A percentile compares a stretch with the other conserved stretches of the same genome.
Conservation (phyloP, 164 flowering plant genomes). For the grape (Vitis vinifera) region DNA sequence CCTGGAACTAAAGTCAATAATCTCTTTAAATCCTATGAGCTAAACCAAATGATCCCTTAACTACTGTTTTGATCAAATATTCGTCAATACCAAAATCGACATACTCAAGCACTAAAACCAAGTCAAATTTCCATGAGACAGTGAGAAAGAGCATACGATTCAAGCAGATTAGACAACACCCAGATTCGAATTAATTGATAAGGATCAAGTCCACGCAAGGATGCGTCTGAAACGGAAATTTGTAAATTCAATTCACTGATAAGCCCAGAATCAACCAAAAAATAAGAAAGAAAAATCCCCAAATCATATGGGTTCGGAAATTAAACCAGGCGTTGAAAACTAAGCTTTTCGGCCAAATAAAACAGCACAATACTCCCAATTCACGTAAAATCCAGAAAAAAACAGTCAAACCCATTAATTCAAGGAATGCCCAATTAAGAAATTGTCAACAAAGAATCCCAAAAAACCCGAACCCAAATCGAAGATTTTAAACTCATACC, state of each 20-base stretch:
- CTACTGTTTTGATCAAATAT: neutral
- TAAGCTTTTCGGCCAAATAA: too few species aligned
- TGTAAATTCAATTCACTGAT: neutral
- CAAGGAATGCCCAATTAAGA: neutral
- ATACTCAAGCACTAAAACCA: neutral
- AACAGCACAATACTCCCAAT: too few species aligned
- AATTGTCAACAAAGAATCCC: neutral
- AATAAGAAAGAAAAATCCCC: neutral
- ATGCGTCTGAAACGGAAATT: neutral
- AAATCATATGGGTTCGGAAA: too few species aligned
- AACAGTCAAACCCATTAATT: neutral
- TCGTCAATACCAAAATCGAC: neutral
- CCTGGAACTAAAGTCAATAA: too few species aligned
- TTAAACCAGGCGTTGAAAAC: too few species aligned
- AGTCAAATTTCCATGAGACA: neutral
- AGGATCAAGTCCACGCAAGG: neutral
- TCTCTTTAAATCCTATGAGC: too few species aligned
- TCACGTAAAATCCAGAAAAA: too few species aligned
- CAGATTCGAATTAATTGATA: neutral
- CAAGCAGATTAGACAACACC: neutral
- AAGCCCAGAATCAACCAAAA: neutral
- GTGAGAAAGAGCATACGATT: neutral
- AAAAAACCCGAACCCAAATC: conserved; percentile 1
- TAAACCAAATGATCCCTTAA: too few species aligned
- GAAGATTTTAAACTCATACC: conserved; percentile 26